A percentile compares a stretch with the other conserved stretches of the same genome.
Evolutionary conservation across 2,329 filamentous ascomycete species (phyloP).

Genomic region (Cadophora sp.): DNA sequence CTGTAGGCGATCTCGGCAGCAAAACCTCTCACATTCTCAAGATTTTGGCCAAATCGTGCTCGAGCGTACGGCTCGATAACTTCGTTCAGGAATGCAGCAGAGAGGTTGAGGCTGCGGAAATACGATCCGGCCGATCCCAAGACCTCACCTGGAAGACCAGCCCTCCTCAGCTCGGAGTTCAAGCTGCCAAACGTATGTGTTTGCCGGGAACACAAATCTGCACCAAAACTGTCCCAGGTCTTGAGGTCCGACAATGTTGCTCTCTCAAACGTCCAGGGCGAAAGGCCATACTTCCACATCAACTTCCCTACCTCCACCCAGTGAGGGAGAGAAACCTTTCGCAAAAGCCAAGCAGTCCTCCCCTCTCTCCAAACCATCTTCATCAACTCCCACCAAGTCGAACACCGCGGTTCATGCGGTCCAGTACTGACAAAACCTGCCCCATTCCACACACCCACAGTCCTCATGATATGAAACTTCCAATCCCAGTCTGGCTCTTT

Average conservation of each 20-base stretch:
- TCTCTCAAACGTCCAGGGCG: background rate
- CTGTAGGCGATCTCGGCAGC: background rate
- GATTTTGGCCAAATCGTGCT: background rate
- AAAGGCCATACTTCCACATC: background rate
- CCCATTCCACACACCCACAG: background rate
- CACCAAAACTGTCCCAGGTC: background rate
- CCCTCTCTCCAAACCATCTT: background rate
- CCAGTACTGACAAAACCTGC: background rate
- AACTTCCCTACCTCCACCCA: constrained; percentile 3
- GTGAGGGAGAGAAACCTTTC: background rate
- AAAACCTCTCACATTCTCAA: background rate
- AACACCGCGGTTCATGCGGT: background rate
- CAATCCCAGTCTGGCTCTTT: background rate
- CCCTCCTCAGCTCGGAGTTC: background rate
- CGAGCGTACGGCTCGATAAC: background rate
- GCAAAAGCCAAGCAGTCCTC: background rate
- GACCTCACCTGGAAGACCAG: background rate
- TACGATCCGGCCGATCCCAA: background rate
- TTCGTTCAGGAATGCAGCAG: background rate
- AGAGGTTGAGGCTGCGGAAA: background rate
- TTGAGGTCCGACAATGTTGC: background rate
- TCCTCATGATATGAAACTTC: background rate
- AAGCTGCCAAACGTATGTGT: background rate
- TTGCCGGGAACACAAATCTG: background rate
- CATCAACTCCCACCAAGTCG: constrained; percentile 1